Base-by-base conservation (phyloP, 2,329 filamentous ascomycete genomes). In the Nemania diffusa region DNA sequence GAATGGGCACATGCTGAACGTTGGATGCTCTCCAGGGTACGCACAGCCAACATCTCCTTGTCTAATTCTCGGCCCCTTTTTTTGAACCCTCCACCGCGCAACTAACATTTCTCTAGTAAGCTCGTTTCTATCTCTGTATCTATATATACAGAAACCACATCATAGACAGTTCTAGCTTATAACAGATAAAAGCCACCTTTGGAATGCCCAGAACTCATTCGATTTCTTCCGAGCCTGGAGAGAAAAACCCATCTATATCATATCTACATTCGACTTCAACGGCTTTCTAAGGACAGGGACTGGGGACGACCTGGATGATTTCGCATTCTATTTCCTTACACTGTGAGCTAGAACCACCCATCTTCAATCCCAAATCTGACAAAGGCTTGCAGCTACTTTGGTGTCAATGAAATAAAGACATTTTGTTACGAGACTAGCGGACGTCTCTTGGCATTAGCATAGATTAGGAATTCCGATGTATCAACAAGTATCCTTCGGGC, bases 201-300 rank as follows among this genome's bases (percentile, higher is more conserved):
- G 82, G 82, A 76, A 81, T 17, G 81, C 83, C 0, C 65, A 72
- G 32, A 78, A 77, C 4, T 80, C 82, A 1, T 73, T 80, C 22
- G 77, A 80, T 2, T 84, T 84, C 68, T 83, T 77, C 71, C 77
- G 75, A 1, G 79, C 81, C 2, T 84, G 82, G 83, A 74, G 59
- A 13, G 71, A 73, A 34, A 71, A 73, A 50, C 74, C 72, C 0
- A 55, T 73, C 44, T 74, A 62, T 58, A 67, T 76, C 15, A 70
- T 76, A 27, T 65, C 64, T 1, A 52, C 52, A 9, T 74, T 74
- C 11, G n/a, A 64, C 15, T 72, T 74, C 17, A 64, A 74, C 5
- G 58, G 72, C 1, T 74, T 75, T 20, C 8, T 73, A 13, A 66
- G 67, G 48, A 65, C 53, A 5, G 73, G 71, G 11, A 70, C 53